Base-by-base conservation (phyloP, 2,329 filamentous ascomycete species). In the Amauroascus niger region DNA sequence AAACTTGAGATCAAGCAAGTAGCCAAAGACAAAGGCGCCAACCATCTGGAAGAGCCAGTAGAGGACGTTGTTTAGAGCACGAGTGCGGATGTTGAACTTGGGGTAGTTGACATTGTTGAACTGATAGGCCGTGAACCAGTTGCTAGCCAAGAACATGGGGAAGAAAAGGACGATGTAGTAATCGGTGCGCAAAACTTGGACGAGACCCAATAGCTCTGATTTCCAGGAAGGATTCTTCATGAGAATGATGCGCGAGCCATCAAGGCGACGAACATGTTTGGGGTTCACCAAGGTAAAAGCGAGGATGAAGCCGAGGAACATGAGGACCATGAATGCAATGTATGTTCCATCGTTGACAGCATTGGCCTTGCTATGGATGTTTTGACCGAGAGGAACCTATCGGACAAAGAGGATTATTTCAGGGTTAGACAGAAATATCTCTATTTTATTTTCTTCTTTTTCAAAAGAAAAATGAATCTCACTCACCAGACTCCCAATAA, bases 171-270 rank as follows among this genome's bases (percentile, higher is more conserved):
- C 58, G 62, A 93, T 84, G 71, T 84, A 90, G 5, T 81, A 81
- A 61, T 93, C 85, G 30, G 76, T 76, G 49, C 73, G 71, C 54
- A 95, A 71, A 0, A 86, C 88, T 67, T 93, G 79, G 68, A 77
- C 84, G 1, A 95, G 79, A 53, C 89, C 89, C 16, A 79, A 59
- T 57, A 95, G 69, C 71, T 95, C 89, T 2, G 86, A 83, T 64
- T 81, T 80, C 86, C 87, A 94, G 49, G 86, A 87, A 2, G 89
- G 89, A 69, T 94, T 87, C 75, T 93, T 91, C 86, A 91, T 94
- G 58, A 90, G 71, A 58, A 95, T 88, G 65, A 95, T 82, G 55
- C 81, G 79, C 55, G 85, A 85, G 55, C 88, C 87, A 65, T 95
- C 88, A 35, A 78, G 75, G 57, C 89, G 87, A 59, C 87, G 74